A percentile compares a stretch with the other conserved stretches of the same genome.
Evolutionary conservation across 305 asterid genomes (phyloP).

Genomic region (Caryopteris hybrid): DNA sequence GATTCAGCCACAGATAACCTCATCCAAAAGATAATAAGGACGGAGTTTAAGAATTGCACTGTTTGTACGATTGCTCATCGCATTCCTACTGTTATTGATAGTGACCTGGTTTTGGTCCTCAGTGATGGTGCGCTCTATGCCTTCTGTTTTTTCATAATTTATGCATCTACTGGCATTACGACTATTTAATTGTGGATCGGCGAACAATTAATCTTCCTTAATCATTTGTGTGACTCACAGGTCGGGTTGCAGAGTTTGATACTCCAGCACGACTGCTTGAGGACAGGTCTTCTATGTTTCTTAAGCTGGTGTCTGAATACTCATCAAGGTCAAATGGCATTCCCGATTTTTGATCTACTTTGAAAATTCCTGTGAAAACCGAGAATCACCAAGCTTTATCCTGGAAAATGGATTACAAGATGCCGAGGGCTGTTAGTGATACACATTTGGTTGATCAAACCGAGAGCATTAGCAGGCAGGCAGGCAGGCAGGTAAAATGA

Average conservation of each 20-base stretch:
- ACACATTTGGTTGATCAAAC: slow-evolving; percentile 12
- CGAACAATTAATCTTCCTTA: neutral
- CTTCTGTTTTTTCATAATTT: slow-evolving; percentile 11
- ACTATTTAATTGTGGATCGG: neutral
- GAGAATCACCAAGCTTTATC: too few relatives aligned
- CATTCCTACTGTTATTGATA: slow-evolving; percentile 94
- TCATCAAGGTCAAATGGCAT: slow-evolving; percentile 72
- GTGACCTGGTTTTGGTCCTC: slow-evolving; percentile 97
- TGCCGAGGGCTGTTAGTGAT: slow-evolving; percentile 8
- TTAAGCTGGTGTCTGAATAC: slow-evolving; percentile 84
- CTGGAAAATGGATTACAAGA: too few relatives aligned
- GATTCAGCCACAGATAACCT: slow-evolving; percentile 99
- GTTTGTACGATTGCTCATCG: slow-evolving; percentile 99
- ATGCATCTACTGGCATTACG: neutral
- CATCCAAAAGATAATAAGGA: slow-evolving; percentile 87
- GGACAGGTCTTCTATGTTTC: slow-evolving; percentile 95
- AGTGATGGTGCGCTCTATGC: slow-evolving; percentile 66
- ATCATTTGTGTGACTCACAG: slow-evolving; percentile 35
- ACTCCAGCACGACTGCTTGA: slow-evolving; percentile 83
- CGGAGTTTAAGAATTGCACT: slow-evolving; percentile 84
- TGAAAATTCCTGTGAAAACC: neutral
- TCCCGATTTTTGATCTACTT: slow-evolving; percentile 42
- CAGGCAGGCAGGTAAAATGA: slow-evolving; percentile 9
- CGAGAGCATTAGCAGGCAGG: neutral
- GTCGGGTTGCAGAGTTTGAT: slow-evolving; percentile 88